These are phyloP conservation scores for Saccharomycopsis phalli DNA, from an alignment of 1,139 yeast genomes.

Conservation along the genomic window DNA sequence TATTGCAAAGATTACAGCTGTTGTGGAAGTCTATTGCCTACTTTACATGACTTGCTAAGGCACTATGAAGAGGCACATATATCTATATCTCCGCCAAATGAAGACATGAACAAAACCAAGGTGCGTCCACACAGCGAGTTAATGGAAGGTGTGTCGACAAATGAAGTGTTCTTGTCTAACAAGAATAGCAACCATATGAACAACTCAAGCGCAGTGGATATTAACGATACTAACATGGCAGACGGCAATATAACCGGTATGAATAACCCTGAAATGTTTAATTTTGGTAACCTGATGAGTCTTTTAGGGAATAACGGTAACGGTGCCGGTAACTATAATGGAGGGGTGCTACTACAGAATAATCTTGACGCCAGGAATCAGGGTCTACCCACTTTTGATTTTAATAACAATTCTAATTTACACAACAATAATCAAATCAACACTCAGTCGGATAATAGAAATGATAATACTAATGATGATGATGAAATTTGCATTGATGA, in stretches of 20 bases:
- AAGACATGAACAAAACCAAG: conserved; percentile 27
- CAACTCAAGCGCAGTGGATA: conserved; percentile 9
- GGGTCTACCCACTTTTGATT: conserved; percentile 1
- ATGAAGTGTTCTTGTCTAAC: conserved; percentile 68
- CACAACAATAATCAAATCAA: conserved; percentile 22
- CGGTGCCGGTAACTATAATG: conserved; percentile 11
- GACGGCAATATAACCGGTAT: conserved; percentile 8
- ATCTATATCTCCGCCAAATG: conserved; percentile 56
- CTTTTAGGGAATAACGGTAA: conserved; percentile 2
- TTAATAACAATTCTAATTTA: conserved; percentile 13
- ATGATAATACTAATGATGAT: conserved; percentile 29
- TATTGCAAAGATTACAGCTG: conserved; percentile 95
- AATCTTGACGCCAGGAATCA: conserved; percentile 16
- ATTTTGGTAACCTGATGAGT: conserved; percentile 6
- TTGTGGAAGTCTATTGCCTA: conserved; percentile 88
- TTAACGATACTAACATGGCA: conserved; percentile 1
- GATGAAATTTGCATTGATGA: conserved; percentile 68
- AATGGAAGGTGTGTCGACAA: conserved; percentile 76
- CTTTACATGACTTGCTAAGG: conserved; percentile 82
- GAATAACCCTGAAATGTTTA: conserved; percentile 4
- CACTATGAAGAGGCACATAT: conserved; percentile 97
- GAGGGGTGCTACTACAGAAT: conserved; percentile 18
- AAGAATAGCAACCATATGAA: conserved; percentile 18
- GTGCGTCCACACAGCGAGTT: conserved; percentile 22
- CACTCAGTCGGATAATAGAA: conserved; percentile 23